These are phyloP conservation scores for Hymenotorrendiella dingleyae DNA, from an alignment of 2,329 filamentous ascomycete species.

Conservation along the genomic window DNA sequence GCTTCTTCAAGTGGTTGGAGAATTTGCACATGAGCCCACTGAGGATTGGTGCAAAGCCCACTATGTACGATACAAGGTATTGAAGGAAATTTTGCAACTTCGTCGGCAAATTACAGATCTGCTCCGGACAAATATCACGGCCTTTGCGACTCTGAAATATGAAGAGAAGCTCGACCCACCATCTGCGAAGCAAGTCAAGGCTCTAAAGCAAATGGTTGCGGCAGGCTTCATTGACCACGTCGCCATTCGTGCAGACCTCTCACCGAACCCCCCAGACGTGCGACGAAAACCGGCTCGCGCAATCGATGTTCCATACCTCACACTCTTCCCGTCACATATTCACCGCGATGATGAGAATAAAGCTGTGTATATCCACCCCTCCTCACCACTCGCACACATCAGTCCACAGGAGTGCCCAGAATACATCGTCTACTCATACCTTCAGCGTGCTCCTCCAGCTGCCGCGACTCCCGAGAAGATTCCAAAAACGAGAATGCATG, in stretches of 20 bases:
- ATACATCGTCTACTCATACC: slow-evolving; percentile 80
- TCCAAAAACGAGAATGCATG: slow-evolving; percentile 79
- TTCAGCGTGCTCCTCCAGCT: slow-evolving; percentile 61
- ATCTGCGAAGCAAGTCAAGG: slow-evolving; percentile 63
- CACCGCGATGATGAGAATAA: slow-evolving; percentile 45
- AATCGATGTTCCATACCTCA: slow-evolving; percentile 87
- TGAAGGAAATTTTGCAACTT: slow-evolving; percentile 80
- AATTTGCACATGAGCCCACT: slow-evolving; percentile 69
- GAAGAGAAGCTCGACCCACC: slow-evolving; percentile 53
- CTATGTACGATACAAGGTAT: slow-evolving; percentile 81
- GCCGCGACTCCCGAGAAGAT: slow-evolving; percentile 45
- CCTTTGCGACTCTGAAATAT: slow-evolving; percentile 51
- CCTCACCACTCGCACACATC: slow-evolving; percentile 69
- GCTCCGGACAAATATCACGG: slow-evolving; percentile 66
- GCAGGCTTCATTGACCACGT: slow-evolving; percentile 93
- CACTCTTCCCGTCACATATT: slow-evolving; percentile 64
- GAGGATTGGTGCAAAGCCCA: slow-evolving; percentile 74
- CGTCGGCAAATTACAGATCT: slow-evolving; percentile 78
- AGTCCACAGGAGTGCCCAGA: slow-evolving; percentile 70
- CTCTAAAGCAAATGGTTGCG: slow-evolving; percentile 85
- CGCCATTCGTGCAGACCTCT: slow-evolving; percentile 84
- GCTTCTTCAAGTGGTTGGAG: slow-evolving; percentile 79
- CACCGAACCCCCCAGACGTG: slow-evolving; percentile 63
- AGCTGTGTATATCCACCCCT: slow-evolving; percentile 82
- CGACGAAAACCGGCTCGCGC: slow-evolving; percentile 71